Conservation (phyloP, 371 early-diverging fungal species). For the Mucor ambiguus region DNA sequence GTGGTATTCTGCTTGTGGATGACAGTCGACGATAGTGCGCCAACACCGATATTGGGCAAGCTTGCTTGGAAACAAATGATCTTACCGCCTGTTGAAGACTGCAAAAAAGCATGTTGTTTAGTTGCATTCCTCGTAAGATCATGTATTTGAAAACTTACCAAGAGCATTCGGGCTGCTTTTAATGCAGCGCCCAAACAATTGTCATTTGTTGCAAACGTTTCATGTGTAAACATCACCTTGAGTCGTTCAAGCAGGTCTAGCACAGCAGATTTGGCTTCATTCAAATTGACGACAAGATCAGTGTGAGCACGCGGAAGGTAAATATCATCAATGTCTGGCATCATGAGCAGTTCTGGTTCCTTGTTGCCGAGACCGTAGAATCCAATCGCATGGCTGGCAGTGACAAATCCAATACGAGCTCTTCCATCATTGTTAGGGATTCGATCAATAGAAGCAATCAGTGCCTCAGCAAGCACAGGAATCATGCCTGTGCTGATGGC, state of each 20-base stretch:
- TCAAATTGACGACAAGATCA: conserved; percentile 77
- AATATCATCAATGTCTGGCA: conserved; percentile 72
- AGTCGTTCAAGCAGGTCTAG: conserved; percentile 63
- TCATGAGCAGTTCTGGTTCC: conserved; percentile 83
- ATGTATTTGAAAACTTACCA: conserved; percentile 44
- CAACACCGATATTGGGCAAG: conserved; percentile 71
- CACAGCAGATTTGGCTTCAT: conserved; percentile 61
- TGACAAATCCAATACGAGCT: conserved; percentile 76
- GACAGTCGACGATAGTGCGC: conserved; percentile 43
- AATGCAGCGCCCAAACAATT: conserved; percentile 75
- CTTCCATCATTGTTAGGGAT: conserved; percentile 82
- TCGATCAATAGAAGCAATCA: conserved; percentile 63
- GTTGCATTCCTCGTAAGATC: neutral
- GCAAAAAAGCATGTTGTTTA: neutral
- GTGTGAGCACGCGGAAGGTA: conserved; percentile 71
- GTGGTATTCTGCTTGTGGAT: conserved; percentile 52
- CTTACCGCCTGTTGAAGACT: conserved; percentile 81
- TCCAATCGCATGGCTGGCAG: conserved; percentile 74
- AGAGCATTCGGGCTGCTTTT: conserved; percentile 67
- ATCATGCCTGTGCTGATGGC: conserved; percentile 70
- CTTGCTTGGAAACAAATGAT: conserved; percentile 70
- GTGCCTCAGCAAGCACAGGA: conserved; percentile 54
- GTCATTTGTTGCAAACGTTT: neutral
- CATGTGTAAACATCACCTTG: conserved; percentile 29
- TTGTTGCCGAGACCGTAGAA: conserved; percentile 74